Conservation (phyloP, 2,329 filamentous ascomycete genomes). For the Claviceps sp. region DNA sequence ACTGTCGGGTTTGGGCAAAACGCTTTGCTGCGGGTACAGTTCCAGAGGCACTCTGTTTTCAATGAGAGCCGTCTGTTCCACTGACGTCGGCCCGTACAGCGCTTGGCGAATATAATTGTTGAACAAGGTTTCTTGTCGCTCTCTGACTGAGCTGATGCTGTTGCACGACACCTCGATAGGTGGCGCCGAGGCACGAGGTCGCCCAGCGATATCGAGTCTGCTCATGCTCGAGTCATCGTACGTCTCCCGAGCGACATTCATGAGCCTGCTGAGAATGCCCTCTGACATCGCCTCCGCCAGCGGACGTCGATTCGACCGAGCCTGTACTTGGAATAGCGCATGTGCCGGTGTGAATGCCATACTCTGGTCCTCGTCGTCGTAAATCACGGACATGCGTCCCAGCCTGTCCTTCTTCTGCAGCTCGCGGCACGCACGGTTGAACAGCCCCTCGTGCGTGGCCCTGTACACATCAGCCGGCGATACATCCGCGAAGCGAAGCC, state of each 20-base stretch:
- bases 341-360: constrained; percentile 56
- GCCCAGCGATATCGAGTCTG: constrained; percentile 67
- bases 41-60: constrained; percentile 54
- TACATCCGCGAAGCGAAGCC: constrained; percentile 72
- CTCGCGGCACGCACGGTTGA: constrained; percentile 58
- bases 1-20: constrained; percentile 68
- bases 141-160: constrained; percentile 48
- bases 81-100: constrained; percentile 51
- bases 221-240: constrained; percentile 60
- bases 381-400: constrained; percentile 52
- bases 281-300: constrained; percentile 57
- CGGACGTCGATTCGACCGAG: constrained; percentile 51
- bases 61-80: constrained; percentile 64
- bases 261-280: constrained; percentile 58
- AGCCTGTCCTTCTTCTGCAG: constrained; percentile 44
- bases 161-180: constrained; percentile 71
- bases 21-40: constrained; percentile 46
- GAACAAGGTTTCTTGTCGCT: constrained; percentile 66
- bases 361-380: constrained; percentile 48
- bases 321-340: constrained; percentile 67
- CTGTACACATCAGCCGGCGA: constrained; percentile 61
- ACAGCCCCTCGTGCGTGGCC: constrained; percentile 55
- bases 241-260: constrained; percentile 59
- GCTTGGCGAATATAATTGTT: constrained; percentile 61
- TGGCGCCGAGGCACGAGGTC: constrained; percentile 69